Percentiles rank a stretch among this genome's conserved stretches.
Evolutionary conservation across 768 basidiomycete genomes (phyloP).

Genomic region (Clavulina sp.): DNA sequence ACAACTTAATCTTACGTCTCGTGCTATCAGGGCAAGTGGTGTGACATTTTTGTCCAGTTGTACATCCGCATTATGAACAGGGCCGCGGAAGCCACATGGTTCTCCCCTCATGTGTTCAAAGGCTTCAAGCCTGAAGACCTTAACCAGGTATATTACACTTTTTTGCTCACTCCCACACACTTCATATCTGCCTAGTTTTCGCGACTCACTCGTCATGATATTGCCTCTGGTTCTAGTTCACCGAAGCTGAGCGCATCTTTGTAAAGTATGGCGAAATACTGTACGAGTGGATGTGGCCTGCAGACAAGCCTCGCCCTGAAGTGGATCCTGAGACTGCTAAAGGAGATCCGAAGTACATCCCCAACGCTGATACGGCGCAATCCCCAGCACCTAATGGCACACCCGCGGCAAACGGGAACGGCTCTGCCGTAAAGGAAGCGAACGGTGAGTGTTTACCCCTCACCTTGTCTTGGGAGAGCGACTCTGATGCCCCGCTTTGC

Average conservation of each 20-base stretch:
- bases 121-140: conserved; percentile 20
- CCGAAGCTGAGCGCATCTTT: conserved; percentile 8
- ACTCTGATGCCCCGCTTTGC: conserved; percentile 4
- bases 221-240: neutral
- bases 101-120: conserved; percentile 35
- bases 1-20: neutral
- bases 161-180: neutral
- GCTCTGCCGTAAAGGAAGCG: neutral
- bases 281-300: neutral
- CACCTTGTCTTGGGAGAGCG: conserved; percentile 5
- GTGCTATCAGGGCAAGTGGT: conserved; percentile 43
- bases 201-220: neutral
- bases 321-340: too few species aligned
- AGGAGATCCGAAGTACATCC: neutral
- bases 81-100: conserved; percentile 6
- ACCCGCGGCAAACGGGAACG: neutral
- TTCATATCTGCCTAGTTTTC: neutral
- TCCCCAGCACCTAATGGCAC: neutral
- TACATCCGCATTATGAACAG: conserved; percentile 41
- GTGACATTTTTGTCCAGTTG: conserved; percentile 49
- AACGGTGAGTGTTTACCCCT: neutral
- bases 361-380: too few species aligned
- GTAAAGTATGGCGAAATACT: conserved; percentile 9
- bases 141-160: neutral
- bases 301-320: neutral